phyloP scores from a whole-genome alignment of 441 rosid genomes.

The Aquilaria agallochum region DNA sequence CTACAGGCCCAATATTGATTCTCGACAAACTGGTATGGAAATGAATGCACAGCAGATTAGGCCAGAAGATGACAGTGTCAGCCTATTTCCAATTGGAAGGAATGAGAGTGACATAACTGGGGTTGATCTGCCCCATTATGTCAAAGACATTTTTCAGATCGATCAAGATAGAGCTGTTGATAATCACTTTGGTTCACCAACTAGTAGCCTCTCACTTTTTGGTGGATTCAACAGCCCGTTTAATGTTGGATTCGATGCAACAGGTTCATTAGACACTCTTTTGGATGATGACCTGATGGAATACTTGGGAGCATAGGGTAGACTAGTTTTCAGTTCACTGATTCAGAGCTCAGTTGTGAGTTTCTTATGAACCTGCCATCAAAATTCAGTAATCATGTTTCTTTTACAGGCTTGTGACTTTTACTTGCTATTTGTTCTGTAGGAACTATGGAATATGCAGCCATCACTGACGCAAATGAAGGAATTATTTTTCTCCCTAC shows the following conservation, averaged over 20 bases:
- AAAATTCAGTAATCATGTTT: background rate
- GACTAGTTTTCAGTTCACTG: slow-evolving; percentile 11
- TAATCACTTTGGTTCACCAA: slow-evolving; percentile 50
- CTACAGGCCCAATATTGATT: slow-evolving; percentile 38
- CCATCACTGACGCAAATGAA: slow-evolving; percentile 15
- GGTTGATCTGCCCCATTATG: slow-evolving; percentile 31
- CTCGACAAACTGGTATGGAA: slow-evolving; percentile 38
- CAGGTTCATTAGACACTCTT: slow-evolving; percentile 28
- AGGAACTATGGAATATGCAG: slow-evolving; percentile 16
- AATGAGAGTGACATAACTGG: slow-evolving; percentile 36
- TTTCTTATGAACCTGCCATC: slow-evolving; percentile 12
- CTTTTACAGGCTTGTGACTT: background rate
- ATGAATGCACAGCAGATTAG: slow-evolving; percentile 29
- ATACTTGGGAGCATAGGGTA: slow-evolving; percentile 57
- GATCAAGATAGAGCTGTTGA: slow-evolving; percentile 59
- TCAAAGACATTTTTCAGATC: slow-evolving; percentile 31
- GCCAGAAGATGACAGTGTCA: slow-evolving; percentile 31
- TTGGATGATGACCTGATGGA: slow-evolving; percentile 52
- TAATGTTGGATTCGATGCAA: slow-evolving; percentile 24
- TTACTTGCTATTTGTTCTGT: slow-evolving; percentile 9
- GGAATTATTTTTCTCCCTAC: slow-evolving; percentile 6
- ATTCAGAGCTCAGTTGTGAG: slow-evolving; percentile 9
- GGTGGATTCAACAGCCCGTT: slow-evolving; percentile 34
- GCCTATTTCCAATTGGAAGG: slow-evolving; percentile 27
- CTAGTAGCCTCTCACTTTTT: slow-evolving; percentile 37